Evolutionary conservation across 73 alveolate genomes (phyloP).

Genomic region (Halteria grandinella): DNA sequence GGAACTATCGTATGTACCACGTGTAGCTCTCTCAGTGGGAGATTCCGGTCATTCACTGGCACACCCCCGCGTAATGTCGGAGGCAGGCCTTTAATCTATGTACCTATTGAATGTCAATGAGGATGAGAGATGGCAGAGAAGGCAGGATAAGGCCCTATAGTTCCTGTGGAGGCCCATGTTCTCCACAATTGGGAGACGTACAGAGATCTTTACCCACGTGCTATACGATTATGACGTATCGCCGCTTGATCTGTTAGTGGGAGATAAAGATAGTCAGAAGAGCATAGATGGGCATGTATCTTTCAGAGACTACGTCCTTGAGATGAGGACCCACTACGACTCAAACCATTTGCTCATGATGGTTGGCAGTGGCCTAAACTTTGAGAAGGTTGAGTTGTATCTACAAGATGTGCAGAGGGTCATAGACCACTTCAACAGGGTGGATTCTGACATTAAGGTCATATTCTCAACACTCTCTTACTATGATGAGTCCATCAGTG

Average conservation of each 20-base stretch:
- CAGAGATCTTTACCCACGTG: constrained; percentile 59
- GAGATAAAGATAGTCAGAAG: too few species aligned
- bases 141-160: constrained; percentile 79
- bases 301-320: constrained; percentile 50
- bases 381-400: constrained; percentile 66
- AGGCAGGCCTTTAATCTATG: constrained; percentile 93
- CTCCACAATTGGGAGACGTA: not conserved
- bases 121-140: constrained; percentile 78
- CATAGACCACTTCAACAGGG: constrained; percentile 68
- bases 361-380: constrained; percentile 73
- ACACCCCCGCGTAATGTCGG: constrained; percentile 84
- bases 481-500: constrained; percentile 82
- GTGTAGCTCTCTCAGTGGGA: constrained; percentile 85
- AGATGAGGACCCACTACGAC: constrained; percentile 54
- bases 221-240: constrained; percentile 25
- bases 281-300: too few species aligned
- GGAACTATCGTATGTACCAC: constrained; percentile 76
- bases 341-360: constrained; percentile 70
- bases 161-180: constrained; percentile 86
- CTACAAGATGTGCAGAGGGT: constrained; percentile 74
- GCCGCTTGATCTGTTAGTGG: too few species aligned
- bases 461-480: constrained; percentile 93
- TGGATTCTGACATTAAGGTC: constrained; percentile 69
- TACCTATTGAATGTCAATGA: constrained; percentile 92
- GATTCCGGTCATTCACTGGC: constrained; percentile 88